Evolutionary conservation across 768 basidiomycete genomes (phyloP), one percentile per base, ranked within the genome.

Genomic region (Suillus discolor): DNA sequence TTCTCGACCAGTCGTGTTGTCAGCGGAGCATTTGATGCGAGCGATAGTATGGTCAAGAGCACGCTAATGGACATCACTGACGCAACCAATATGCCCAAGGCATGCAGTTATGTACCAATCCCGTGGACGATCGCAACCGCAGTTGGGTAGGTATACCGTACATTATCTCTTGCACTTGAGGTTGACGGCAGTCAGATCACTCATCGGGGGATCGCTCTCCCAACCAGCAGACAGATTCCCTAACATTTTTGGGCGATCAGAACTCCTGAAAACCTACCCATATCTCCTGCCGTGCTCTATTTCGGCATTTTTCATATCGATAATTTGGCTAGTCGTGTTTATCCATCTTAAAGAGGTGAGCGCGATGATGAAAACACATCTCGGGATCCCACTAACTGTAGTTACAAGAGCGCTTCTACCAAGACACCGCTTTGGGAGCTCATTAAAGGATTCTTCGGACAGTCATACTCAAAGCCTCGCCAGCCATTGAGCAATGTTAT

Each of bases 271-370:
- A 68, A 72, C 81, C 61, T 89, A 89, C 74, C 90, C 92, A 0
- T 93, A 93, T 75, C 89, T 91, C 72, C 79, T 92, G 20, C 85
- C 90, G 0, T 91, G 90, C 70, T 81, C 87, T 18, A 82, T 89
- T 20, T 79, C 88, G 3, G 88, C 87, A 1, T 83, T 82, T 1
- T 83, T 87, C 70, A 79, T 86, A 1, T 73, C 77, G 8, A 9
- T 87, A 15, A 83, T 83, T 12, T 86, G 83, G 81, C 45, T 85
- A 18, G 73, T 87, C 7, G 79, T 84, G 0, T 74, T 80, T 51
- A 45, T 85, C 11, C 86, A 81, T 71, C 74, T 92, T 47, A 83
- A 84, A 67, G 90, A 92, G 80, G 84, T 83, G 42, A 39, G 63
- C 25, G 23, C 15, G 49, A 25, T 49, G 4, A 15, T 13, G 13